Conservation (phyloP, 1,284 basidiomycete species). For the Entoloma clypeatum region DNA sequence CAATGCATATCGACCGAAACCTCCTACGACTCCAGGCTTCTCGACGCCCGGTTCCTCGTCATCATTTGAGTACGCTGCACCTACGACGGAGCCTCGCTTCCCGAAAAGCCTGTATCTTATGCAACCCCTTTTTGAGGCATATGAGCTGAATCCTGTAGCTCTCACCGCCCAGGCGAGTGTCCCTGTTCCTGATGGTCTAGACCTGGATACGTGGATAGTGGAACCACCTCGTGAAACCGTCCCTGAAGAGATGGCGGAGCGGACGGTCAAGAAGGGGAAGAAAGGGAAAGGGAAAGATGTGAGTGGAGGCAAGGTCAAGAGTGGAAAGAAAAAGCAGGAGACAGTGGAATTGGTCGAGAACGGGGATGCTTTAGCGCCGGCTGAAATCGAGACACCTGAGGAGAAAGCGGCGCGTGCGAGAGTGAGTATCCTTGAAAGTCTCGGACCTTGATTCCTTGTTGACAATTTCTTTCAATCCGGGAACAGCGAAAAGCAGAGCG, state of each 20-base stretch:
- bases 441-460: constrained; percentile 6
- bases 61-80: constrained; percentile 34
- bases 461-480: constrained; percentile 7
- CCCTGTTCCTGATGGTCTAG: constrained; percentile 76
- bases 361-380: constrained; percentile 32
- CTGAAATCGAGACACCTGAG: constrained; percentile 51
- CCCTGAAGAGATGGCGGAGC: constrained; percentile 33
- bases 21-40: constrained; percentile 30
- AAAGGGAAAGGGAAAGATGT: constrained; percentile 40
- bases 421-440: constrained; percentile 34
- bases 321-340: constrained; percentile 27
- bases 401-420: constrained; percentile 55
- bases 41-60: constrained; percentile 36
- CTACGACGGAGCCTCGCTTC: constrained; percentile 46
- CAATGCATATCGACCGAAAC: constrained; percentile 48
- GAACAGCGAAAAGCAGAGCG: constrained; percentile 76
- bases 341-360: constrained; percentile 26
- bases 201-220: constrained; percentile 84
- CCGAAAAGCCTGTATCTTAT: constrained; percentile 91
- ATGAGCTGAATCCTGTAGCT: constrained; percentile 87
- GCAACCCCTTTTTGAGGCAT: constrained; percentile 72
- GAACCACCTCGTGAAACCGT: constrained; percentile 50
- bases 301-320: constrained; percentile 28
- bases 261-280: constrained; percentile 51
- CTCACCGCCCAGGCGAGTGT: constrained; percentile 78